A percentile compares a stretch with the other conserved stretches of the same genome.
Conservation (phyloP, 2,329 filamentous ascomycete species). For the Aspergillus pseudotamarii region DNA sequence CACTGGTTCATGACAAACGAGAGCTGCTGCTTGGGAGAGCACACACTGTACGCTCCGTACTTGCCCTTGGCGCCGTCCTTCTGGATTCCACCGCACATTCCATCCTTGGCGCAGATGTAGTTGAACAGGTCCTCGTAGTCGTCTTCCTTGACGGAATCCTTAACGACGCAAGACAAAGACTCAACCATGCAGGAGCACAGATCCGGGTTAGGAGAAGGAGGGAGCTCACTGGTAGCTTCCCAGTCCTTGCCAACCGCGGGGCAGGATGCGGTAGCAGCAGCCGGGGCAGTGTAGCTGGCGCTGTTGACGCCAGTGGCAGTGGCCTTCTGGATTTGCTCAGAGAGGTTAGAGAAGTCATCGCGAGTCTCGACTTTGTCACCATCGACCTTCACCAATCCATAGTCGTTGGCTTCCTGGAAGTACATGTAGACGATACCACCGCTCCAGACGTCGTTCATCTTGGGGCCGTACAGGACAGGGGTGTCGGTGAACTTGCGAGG, state of each 20-base stretch:
- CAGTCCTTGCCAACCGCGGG: conserved; percentile 68
- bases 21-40: conserved; percentile 47
- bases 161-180: conserved; percentile 71
- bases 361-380: conserved; percentile 66
- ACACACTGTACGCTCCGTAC: conserved; percentile 55
- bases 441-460: conserved; percentile 88
- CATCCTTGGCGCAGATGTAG: conserved; percentile 44
- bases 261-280: conserved; percentile 70
- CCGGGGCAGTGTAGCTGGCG: conserved; percentile 71
- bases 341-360: conserved; percentile 74
- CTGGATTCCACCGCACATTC: conserved; percentile 42
- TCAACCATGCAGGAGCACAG: conserved; percentile 87
- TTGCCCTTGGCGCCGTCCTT: conserved; percentile 42
- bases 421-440: conserved; percentile 99
- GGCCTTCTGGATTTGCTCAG: conserved; percentile 68
- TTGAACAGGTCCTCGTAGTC: conserved; percentile 65
- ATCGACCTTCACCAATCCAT: conserved; percentile 67
- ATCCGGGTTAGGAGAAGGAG: conserved; percentile 75
- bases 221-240: conserved; percentile 70
- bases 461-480: conserved; percentile 70
- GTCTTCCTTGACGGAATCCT: conserved; percentile 59
- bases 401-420: conserved; percentile 88
- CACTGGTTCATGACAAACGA: conserved; percentile 52
- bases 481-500: conserved; percentile 86
- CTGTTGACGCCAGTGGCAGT: conserved; percentile 68